Conservation (phyloP, 352 stramenopile genomes). For the Phytophthora tubulina region DNA sequence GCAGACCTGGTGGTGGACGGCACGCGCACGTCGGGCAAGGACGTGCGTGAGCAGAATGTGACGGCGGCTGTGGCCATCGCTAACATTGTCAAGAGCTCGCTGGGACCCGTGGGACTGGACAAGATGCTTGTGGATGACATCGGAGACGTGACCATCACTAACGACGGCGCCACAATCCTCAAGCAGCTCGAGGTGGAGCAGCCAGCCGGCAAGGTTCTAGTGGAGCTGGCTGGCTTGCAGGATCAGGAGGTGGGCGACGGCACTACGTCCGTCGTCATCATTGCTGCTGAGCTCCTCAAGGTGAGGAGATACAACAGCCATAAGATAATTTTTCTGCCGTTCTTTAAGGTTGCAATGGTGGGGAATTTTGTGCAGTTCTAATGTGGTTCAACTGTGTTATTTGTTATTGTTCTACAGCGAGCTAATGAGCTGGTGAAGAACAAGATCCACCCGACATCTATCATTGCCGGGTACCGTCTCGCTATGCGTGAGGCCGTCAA, state of each 20-base stretch:
- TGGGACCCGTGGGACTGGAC: conserved; percentile 99
- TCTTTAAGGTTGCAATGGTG: background rate
- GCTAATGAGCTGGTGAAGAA: conserved; percentile 98
- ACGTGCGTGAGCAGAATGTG: conserved; percentile 96
- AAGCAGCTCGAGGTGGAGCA: conserved; percentile 99
- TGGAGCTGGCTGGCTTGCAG: conserved; percentile 98
- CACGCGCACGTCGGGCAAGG: conserved; percentile 92
- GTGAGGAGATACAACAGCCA: conserved; percentile 31
- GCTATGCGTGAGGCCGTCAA: conserved; percentile 98
- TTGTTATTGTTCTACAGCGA: conserved; percentile 59
- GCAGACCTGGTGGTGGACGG: conserved; percentile 91
- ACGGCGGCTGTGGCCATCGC: conserved; percentile 98
- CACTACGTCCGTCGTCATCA: conserved; percentile 99
- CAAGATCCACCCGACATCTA: conserved; percentile 99
- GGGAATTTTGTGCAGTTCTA: background rate
- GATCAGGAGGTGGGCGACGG: conserved; percentile 99
- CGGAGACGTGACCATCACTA: conserved; percentile 99
- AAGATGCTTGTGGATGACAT: conserved; percentile 99
- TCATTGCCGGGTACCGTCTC: conserved; percentile 99
- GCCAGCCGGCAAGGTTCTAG: conserved; percentile 98
- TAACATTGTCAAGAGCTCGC: conserved; percentile 99
- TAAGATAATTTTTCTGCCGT: conserved; percentile 29
- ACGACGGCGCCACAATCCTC: conserved; percentile 99
- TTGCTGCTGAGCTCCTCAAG: conserved; percentile 97
- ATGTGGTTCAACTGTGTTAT: background rate